phyloP scores from a whole-genome alignment of 2,329 filamentous ascomycete genomes.

The Nothophoma quercina region DNA sequence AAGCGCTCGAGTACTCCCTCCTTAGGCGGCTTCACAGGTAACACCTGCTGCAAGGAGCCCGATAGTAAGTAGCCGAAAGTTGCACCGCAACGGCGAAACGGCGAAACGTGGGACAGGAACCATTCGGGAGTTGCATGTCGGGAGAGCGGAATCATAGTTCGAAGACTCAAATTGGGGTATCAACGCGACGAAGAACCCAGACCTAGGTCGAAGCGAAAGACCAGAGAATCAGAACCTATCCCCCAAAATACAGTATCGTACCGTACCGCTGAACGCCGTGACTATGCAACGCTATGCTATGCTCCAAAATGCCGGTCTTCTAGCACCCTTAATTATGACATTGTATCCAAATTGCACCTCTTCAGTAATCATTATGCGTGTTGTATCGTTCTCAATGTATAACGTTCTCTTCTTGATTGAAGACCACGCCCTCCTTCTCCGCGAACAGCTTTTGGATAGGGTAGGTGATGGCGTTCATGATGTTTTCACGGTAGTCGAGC shows the following conservation, averaged over 20 bases:
- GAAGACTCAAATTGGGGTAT: constrained; percentile 32
- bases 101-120: background rate
- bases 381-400: constrained; percentile 40
- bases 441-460: constrained; percentile 47
- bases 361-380: constrained; percentile 42
- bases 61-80: background rate
- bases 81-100: background rate
- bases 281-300: constrained; percentile 35
- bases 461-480: constrained; percentile 48
- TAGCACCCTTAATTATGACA: constrained; percentile 31
- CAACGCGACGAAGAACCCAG: constrained; percentile 31
- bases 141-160: background rate
- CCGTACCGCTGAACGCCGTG: constrained; percentile 24
- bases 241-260: constrained; percentile 8
- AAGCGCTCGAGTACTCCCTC: background rate
- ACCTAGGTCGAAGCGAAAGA: constrained; percentile 18
- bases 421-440: constrained; percentile 39
- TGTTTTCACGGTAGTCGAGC: constrained; percentile 44
- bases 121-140: background rate
- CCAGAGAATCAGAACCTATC: constrained; percentile 9
- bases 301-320: constrained; percentile 36
- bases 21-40: too few relatives aligned
- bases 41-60: background rate
- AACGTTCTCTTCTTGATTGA: constrained; percentile 40
- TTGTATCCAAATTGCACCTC: constrained; percentile 39